Percentiles rank a stretch among this genome's conserved stretches.
Conservation (phyloP, 1,139 yeast genomes). For the Pichia sp. region DNA sequence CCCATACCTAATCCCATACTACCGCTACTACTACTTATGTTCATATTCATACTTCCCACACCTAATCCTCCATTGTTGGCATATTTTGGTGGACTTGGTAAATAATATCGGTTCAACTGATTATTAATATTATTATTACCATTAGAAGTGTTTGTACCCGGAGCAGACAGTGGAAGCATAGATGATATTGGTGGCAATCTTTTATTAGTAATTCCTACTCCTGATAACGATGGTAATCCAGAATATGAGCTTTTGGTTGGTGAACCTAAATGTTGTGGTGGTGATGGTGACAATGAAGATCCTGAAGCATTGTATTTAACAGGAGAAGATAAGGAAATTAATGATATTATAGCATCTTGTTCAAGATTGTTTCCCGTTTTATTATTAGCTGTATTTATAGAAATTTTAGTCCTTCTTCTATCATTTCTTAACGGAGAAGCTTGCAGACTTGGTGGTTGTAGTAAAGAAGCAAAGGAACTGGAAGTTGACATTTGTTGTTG, state of each 20-base stretch:
- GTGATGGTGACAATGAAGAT: conserved; percentile 23
- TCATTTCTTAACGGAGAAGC: conserved; percentile 2
- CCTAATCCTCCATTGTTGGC: conserved; percentile 1
- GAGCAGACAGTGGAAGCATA: conserved; percentile 12
- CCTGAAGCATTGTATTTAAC: conserved; percentile 22
- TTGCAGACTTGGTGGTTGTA: conserved; percentile 7
- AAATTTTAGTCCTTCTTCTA: background rate
- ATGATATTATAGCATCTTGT: conserved; percentile 32
- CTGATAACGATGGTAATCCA: conserved; percentile 9
- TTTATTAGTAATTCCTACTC: conserved; percentile 6
- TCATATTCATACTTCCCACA: background rate
- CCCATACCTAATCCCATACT: background rate
- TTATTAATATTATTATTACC: background rate
- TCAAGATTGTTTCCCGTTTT: conserved; percentile 22
- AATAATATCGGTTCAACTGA: background rate
- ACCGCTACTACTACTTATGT: background rate
- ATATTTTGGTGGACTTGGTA: conserved; percentile 7
- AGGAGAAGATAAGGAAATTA: conserved; percentile 32
- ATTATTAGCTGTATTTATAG: background rate
- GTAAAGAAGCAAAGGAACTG: conserved; percentile 3
- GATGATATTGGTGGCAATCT: conserved; percentile 7
- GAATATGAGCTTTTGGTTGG: conserved; percentile 6
- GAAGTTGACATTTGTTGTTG: conserved; percentile 1
- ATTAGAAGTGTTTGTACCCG: conserved; percentile 3
- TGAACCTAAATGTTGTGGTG: conserved; percentile 14